Conservation (phyloP, 2,329 filamentous ascomycete genomes). For the Pseudogymnoascus sp. region DNA sequence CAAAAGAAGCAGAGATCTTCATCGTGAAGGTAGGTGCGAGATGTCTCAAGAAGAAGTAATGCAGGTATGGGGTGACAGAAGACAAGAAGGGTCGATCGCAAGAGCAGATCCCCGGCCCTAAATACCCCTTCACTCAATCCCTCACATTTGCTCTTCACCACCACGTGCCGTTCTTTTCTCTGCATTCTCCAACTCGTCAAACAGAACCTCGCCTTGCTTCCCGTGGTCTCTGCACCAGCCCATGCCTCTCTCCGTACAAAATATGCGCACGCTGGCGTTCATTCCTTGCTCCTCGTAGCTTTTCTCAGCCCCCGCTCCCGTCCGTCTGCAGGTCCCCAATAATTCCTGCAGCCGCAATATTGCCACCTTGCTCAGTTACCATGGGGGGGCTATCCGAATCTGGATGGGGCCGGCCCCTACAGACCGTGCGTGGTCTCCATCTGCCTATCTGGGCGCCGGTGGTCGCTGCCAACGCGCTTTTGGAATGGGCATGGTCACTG, state of each 20-base stretch:
- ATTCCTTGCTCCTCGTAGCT: neutral
- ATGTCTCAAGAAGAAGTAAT: neutral
- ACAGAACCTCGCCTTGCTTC: neutral
- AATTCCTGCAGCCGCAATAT: neutral
- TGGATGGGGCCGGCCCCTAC: neutral
- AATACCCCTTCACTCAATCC: neutral
- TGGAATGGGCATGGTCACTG: neutral
- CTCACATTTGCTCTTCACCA: neutral
- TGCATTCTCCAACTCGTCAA: neutral
- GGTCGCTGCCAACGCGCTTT: neutral
- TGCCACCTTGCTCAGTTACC: neutral
- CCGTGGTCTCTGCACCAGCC: neutral
- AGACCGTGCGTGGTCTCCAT: neutral
- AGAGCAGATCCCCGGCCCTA: slow-evolving; percentile 4
- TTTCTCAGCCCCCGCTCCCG: neutral
- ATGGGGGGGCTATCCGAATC: neutral
- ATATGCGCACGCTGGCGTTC: neutral
- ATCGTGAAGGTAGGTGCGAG: slow-evolving; percentile 1
- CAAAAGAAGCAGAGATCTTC: slow-evolving; percentile 4
- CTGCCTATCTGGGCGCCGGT: neutral
- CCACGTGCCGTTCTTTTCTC: neutral
- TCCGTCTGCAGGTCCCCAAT: slow-evolving; percentile 4
- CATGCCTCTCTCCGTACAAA: neutral
- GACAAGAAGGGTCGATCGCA: neutral
- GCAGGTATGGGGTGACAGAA: neutral